Percentiles rank a stretch among this genome's conserved stretches.
Evolutionary conservation across 768 basidiomycete genomes (phyloP).

Genomic region (Collybiopsis luxurians): DNA sequence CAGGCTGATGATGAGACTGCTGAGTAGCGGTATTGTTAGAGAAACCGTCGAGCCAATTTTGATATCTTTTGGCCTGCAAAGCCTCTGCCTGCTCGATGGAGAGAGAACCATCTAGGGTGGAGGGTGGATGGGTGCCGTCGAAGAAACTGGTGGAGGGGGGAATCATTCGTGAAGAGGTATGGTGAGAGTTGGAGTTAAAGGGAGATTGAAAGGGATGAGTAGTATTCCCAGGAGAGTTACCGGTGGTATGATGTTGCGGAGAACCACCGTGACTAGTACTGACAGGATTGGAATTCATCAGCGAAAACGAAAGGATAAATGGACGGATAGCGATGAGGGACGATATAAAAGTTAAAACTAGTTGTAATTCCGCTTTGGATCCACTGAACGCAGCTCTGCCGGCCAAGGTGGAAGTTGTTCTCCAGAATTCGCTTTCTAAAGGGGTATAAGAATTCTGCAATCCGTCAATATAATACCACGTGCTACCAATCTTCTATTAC

Average conservation of each 20-base stretch:
- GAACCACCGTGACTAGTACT: background rate
- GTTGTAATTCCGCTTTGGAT: constrained; percentile 2
- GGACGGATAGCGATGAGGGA: background rate
- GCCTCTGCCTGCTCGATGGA: constrained; percentile 1
- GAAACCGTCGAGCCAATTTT: background rate
- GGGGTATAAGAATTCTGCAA: background rate
- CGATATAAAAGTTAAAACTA: constrained; percentile 1
- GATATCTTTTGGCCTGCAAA: background rate
- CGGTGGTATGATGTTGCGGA: constrained; percentile 5
- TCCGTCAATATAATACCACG: background rate
- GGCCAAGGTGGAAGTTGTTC: background rate
- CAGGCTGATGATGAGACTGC: background rate
- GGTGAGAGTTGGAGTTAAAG: constrained; percentile 4
- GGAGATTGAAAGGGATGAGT: background rate
- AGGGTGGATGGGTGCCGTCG: background rate
- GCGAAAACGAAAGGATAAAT: background rate
- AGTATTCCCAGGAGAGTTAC: background rate
- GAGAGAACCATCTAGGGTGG: background rate
- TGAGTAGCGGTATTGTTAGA: background rate
- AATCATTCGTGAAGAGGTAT: background rate
- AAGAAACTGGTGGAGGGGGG: background rate
- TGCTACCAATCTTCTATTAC: background rate
- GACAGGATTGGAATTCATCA: constrained; percentile 1
- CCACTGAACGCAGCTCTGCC: constrained; percentile 1
- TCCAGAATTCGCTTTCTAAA: background rate